A percentile compares a stretch with the other conserved stretches of the same genome.
phyloP scores from a whole-genome alignment of 768 basidiomycete species.

The Pleurotus djamor region DNA sequence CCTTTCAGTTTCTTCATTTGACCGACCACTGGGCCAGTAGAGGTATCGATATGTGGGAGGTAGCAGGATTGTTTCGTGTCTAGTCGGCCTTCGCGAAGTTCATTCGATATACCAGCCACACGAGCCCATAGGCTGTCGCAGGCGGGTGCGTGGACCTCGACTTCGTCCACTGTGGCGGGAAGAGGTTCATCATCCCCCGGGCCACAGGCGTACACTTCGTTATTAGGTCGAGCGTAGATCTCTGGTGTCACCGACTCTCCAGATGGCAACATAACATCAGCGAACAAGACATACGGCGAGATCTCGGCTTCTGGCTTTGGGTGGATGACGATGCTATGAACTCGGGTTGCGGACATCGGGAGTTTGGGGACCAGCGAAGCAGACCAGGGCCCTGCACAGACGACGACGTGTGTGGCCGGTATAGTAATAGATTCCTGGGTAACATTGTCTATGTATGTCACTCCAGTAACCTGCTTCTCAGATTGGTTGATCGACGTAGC shows the following conservation, averaged over 20 bases:
- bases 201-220: constrained; percentile 78
- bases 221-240: constrained; percentile 66
- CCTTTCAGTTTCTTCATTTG: constrained; percentile 55
- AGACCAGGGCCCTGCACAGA: constrained; percentile 90
- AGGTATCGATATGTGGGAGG: constrained; percentile 55
- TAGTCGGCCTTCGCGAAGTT: constrained; percentile 51
- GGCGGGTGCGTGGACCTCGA: constrained; percentile 51
- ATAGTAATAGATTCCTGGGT: constrained; percentile 29
- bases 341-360: constrained; percentile 62
- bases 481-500: constrained; percentile 41
- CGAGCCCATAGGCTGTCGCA: constrained; percentile 55
- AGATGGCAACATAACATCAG: constrained; percentile 51
- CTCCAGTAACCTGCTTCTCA: constrained; percentile 42
- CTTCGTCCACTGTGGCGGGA: constrained; percentile 71
- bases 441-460: constrained; percentile 36
- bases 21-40: constrained; percentile 73
- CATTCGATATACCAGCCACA: constrained; percentile 59
- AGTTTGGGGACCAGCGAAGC: constrained; percentile 52
- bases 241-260: constrained; percentile 46
- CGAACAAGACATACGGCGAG: constrained; percentile 81
- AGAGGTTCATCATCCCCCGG: constrained; percentile 72
- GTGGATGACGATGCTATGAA: constrained; percentile 70
- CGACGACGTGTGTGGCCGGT: constrained; percentile 64
- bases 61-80: constrained; percentile 70
- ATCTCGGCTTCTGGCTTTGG: constrained; percentile 42